Evolutionary conservation across 306 rosid genomes (phyloP).

Genomic region (Dalbergia oliveri): DNA sequence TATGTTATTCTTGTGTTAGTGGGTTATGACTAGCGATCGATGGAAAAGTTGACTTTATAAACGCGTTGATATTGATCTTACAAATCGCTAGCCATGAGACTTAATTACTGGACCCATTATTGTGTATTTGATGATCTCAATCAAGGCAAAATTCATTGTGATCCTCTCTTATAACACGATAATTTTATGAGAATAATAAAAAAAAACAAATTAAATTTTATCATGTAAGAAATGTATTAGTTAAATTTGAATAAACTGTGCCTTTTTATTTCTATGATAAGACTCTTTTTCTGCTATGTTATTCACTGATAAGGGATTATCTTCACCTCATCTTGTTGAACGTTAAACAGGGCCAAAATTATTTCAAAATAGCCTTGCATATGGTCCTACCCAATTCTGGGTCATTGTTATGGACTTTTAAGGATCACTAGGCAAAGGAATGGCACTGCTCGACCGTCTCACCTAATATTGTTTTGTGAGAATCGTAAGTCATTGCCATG

Average conservation of each 20-base stretch:
- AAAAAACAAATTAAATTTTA: too few species aligned
- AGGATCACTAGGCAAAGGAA: background rate
- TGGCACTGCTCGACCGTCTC: conserved; percentile 17
- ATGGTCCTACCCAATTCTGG: conserved; percentile 30
- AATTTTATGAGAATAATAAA: too few species aligned
- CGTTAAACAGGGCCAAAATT: conserved; percentile 37
- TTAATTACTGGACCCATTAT: conserved; percentile 27
- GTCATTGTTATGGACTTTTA: background rate
- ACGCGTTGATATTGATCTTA: conserved; percentile 49
- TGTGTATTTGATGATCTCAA: conserved; percentile 4
- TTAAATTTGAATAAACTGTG: too few species aligned
- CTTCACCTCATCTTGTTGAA: background rate
- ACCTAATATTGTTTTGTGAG: conserved; percentile 27
- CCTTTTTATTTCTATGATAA: too few species aligned
- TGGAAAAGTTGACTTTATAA: conserved; percentile 15
- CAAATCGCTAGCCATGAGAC: conserved; percentile 52
- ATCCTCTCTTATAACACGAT: too few species aligned
- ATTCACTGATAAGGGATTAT: too few species aligned
- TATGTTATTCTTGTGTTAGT: background rate
- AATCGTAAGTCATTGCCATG: conserved; percentile 37
- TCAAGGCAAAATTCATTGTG: background rate
- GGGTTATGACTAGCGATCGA: background rate
- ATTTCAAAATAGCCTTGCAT: conserved; percentile 18
- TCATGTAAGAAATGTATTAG: background rate
- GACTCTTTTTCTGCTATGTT: background rate